Base-by-base conservation (phyloP, 2,329 filamentous ascomycete species). In the Claviceps sp. region DNA sequence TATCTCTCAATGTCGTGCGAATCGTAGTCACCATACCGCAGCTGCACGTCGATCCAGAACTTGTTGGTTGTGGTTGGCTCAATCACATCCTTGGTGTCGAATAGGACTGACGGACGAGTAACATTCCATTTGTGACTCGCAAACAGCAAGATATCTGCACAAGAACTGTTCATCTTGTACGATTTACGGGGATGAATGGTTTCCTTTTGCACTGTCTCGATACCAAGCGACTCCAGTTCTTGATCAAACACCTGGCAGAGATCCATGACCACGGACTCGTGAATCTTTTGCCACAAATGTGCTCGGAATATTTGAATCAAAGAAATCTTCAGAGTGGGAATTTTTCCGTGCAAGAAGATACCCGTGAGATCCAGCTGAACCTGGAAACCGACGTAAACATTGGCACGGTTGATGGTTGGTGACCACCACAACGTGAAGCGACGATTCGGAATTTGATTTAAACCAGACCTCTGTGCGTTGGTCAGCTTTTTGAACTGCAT, bases 91-190 rank as follows among this genome's bases (percentile, higher is more conserved):
- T 97, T 97, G 50, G 89, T 96, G 61, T 98, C 93, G 64, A 94
- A 95, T 3, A 98, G 74, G 60, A 95, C 80, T 3, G 91, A 97
- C 1, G 93, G 94, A 2, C 88, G 78, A 0, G 90, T 96, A 50
- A 98, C 90, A 57, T 95, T 97, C 94, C 94, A 98, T 68, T 97
- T 98, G 73, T 97, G 93, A 57, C 87, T 95, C 40, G 93, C 91
- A 64, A 98, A 98, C 10, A 98, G 79, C 51, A 97, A 77, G 57
- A 98, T 96, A 68, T 98, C 93, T 4, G 94, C 93, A 63, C 93
- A 97, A 53, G 91, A 97, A 62, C 90, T 96, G 76, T 98, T 98
- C 93, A 98, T 98, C 81, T 98, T 98, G 81, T 98, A 98, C 4
- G 89, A 96, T 72, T 98, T 98, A 80, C 93, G 81, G 50, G 93